Base-by-base conservation (phyloP, 176 grass and related monocot species). In the Poa pratensis region DNA sequence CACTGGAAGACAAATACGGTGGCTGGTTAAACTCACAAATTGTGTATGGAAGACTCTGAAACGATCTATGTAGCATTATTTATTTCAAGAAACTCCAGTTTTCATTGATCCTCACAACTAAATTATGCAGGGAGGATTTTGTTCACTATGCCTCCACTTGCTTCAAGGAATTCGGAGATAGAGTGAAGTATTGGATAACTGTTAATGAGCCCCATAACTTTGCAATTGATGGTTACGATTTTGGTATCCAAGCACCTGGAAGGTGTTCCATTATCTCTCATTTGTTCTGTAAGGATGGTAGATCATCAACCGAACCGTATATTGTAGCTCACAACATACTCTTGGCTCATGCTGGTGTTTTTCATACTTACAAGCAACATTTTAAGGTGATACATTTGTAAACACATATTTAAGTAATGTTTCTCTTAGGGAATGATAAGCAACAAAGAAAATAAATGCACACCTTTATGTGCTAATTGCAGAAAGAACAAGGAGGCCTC, bases 161-260 rank as follows among this genome's bases (percentile, higher is more conserved):
- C 81, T 98, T 98, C 86, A 81, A 91, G 74, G 89, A 89, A 76
- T 98, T 98, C 35, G 93, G 96, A 78, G 96, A 94, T 72, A 89
- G 96, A 92, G 96, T 98, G 81, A 96, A 98, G 86, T 76, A 96
- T 24, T 98, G 93, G 96, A 96, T 98, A 76, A 98, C 96, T 49
- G 90, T 98, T 54, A 98, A 96, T 51, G 96, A 98, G 84, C 96
- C 96, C 32, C 89, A 98, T 79, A 94, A 92, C 53, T 82, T 92
- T 76, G 79, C 96, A 0, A 95, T 98, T 72, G 89, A 94, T 48
- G 96, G 96, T 22, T 98, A 96, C 22, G 96, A 98, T 89, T 80
- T 88, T 49, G 96, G 96, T 50, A 81, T 98, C 18, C 96, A 98
- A 79, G 96, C 93, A 45, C 96, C 96, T 48, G 96, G 91, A 42